Evolutionary conservation across 306 rosid genomes (phyloP).

Genomic region (apple (Malus domestica)): DNA sequence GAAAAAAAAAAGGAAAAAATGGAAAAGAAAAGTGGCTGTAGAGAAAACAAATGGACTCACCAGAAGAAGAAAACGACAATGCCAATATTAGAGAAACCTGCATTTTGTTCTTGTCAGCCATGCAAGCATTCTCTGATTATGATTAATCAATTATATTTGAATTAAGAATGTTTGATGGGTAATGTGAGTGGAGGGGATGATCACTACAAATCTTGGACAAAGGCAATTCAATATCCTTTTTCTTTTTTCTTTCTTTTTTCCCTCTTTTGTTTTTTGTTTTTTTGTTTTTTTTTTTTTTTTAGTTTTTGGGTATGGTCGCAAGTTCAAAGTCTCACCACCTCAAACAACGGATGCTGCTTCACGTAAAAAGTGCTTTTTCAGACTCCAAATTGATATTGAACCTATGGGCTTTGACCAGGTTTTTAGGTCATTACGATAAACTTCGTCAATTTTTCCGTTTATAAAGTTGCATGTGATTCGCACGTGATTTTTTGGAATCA

Average conservation of each 20-base stretch:
- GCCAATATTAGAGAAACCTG: constrained; percentile 20
- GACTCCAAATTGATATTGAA: background rate
- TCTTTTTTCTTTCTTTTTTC: too few species aligned
- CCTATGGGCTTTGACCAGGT: background rate
- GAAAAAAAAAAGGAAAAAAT: background rate
- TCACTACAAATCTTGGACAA: background rate
- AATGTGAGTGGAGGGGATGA: background rate
- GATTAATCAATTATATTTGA: background rate
- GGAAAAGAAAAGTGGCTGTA: background rate
- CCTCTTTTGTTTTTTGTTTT: too few species aligned
- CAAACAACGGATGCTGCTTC: background rate
- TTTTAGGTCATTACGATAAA: background rate
- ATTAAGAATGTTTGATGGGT: background rate
- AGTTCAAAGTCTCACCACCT: background rate
- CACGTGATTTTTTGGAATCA: background rate
- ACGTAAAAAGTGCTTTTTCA: background rate
- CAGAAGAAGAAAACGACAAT: constrained; percentile 20
- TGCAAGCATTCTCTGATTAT: background rate
- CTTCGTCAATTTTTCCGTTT: background rate
- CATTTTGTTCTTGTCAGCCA: background rate
- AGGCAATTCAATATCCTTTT: background rate
- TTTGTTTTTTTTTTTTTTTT: too few species aligned
- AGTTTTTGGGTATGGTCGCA: background rate
- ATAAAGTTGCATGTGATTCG: background rate
- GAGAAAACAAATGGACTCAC: constrained; percentile 17